Percentiles rank a stretch among this genome's conserved stretches.
Evolutionary conservation across 2,329 filamentous ascomycete genomes (phyloP).

Genomic region (Grosmannia penicillata): DNA sequence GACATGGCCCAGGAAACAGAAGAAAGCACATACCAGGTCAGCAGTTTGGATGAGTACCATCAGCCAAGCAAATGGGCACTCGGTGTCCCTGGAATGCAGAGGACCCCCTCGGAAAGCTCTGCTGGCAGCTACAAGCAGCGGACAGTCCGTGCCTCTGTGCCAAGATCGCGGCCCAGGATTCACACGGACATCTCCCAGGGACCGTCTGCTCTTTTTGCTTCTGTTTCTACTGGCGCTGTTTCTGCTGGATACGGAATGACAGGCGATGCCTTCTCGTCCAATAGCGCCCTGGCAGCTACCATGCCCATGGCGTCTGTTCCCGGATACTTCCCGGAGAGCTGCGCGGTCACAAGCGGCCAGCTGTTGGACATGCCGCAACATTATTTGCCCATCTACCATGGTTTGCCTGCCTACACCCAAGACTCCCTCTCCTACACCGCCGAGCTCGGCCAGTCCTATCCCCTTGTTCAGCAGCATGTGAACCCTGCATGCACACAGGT

Average conservation of each 20-base stretch:
- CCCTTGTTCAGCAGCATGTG: constrained; percentile 26
- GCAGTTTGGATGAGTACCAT: constrained; percentile 1
- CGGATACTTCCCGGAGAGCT: constrained; percentile 23
- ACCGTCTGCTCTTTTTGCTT: constrained; percentile 14
- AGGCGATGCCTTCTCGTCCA: constrained; percentile 24
- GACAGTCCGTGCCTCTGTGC: constrained; percentile 24
- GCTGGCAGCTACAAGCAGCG: constrained; percentile 29
- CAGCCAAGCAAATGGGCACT: constrained; percentile 29
- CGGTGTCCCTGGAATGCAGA: constrained; percentile 28
- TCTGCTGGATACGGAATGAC: constrained; percentile 28
- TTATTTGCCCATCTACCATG: constrained; percentile 34
- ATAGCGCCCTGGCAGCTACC: neutral
- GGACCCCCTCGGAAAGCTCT: constrained; percentile 28
- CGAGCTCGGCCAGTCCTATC: constrained; percentile 25
- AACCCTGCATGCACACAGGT: constrained; percentile 32
- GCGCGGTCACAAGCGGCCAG: constrained; percentile 16
- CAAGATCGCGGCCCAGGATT: constrained; percentile 27
- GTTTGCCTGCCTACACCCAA: constrained; percentile 31
- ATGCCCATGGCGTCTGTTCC: constrained; percentile 3
- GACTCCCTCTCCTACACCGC: constrained; percentile 28
- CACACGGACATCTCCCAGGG: constrained; percentile 33
- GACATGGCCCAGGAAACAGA: constrained; percentile 35
- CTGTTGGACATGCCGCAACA: constrained; percentile 35
- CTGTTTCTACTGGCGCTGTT: constrained; percentile 16
- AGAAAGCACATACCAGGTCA: constrained; percentile 27